Base-by-base conservation (phyloP, 78 protist genomes). In the Cyanophora paradoxa region DNA sequence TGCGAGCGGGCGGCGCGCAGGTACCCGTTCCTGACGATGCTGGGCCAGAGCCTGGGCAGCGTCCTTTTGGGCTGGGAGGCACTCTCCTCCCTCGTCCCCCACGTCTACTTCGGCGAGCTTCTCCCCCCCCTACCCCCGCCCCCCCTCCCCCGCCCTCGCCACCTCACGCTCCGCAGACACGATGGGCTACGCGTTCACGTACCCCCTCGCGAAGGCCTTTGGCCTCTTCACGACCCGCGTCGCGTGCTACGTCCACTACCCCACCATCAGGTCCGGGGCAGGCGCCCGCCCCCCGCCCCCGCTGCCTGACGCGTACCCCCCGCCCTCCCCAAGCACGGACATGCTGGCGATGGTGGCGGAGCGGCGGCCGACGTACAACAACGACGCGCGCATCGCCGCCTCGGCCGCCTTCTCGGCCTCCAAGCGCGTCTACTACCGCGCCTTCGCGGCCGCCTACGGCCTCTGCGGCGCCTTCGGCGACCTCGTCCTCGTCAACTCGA, bases 191-290 rank as follows among this genome's bases (percentile, higher is more conserved):
- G 90, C 95, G 22, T 86, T 83, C 33, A 68, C 93, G 16, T 88
- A 69, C 68, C 93, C 94, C 22, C 67, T 86, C 13, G n/a, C n/a
- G n/a, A n/a, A n/a, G n/a, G 83, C 84, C 24, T 37, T 67, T 20
- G 1, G 30, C 30, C 22, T 83, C 24, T 88, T 79, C 42, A 87
- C 88, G n/a, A 78, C 82, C 26, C 50, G 26, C 0, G 82, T 86
- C 14, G 82, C 76, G 6, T 56, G 86, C 63, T 95, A 95, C 58
- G 86, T 81, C 22, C 98, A 95, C 75, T 95, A 93, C 73, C 98
- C 98, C n/a, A 88, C 90, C 19, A 80, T 95, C 44, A 77, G n/a
- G n/a, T n/a, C n/a, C n/a, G n/a, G n/a, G n/a, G n/a, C n/a, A n/a
- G n/a, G n/a, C n/a, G n/a, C n/a, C n/a, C n/a, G n/a, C n/a, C n/a